phyloP scores from a whole-genome alignment of 768 basidiomycete species.

The Kwoniella heveanensis region DNA sequence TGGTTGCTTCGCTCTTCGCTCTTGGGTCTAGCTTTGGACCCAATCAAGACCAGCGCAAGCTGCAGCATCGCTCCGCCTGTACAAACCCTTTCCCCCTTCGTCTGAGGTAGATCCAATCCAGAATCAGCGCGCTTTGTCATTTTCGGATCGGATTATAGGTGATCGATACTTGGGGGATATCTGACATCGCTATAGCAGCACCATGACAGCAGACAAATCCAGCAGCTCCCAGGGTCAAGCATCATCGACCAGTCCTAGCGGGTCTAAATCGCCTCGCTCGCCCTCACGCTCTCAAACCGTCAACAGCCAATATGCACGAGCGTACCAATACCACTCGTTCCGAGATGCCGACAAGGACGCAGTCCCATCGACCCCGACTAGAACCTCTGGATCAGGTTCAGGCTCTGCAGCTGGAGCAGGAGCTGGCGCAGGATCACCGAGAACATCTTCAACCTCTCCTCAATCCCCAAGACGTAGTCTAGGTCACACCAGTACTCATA shows the following conservation, averaged over 20 bases:
- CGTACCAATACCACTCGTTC: conserved; percentile 15
- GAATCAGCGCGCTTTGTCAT: no score
- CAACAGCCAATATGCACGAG: conserved; percentile 9
- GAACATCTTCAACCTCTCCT: conserved; percentile 2
- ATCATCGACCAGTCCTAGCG: neutral
- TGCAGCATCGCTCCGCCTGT: no score
- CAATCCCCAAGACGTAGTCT: neutral
- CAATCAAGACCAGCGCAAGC: no score
- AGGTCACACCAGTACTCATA: neutral
- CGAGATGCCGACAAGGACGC: neutral
- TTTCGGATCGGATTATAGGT: no score
- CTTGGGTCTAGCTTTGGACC: no score
- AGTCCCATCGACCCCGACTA: neutral
- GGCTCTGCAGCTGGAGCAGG: neutral
- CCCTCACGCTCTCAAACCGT: conserved; percentile 5
- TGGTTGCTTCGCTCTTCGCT: no score
- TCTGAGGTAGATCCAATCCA: no score
- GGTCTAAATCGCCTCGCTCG: conserved; percentile 20
- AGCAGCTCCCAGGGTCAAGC: conserved; percentile 4
- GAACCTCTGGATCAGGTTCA: neutral
- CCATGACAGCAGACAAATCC: conserved; percentile 35
- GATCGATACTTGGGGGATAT: no score
- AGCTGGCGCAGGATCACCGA: no score
- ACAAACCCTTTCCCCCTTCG: no score
- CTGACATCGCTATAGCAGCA: neutral